phyloP scores from a whole-genome alignment of 768 basidiomycete species.

The Termitomyces sp. region DNA sequence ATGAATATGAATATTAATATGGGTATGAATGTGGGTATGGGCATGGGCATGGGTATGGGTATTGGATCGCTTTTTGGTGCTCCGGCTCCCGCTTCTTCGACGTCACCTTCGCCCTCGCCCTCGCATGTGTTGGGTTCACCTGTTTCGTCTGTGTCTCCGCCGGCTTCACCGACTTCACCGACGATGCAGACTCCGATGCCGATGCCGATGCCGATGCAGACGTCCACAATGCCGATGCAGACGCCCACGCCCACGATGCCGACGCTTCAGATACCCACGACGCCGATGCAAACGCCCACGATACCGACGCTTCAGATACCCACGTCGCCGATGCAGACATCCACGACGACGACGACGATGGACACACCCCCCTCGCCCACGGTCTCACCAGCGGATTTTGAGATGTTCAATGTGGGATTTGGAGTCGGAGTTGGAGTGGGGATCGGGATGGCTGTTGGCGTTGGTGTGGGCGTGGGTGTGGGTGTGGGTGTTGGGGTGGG shows the following conservation, averaged over 20 bases:
- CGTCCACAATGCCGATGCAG: too few relatives aligned
- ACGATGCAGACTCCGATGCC: too few relatives aligned
- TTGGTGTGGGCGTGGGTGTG: not conserved
- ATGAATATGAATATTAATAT: conserved; percentile 11
- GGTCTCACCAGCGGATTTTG: conserved; percentile 3
- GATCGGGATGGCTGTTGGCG: not conserved
- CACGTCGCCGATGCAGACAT: not conserved
- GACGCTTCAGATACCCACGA: not conserved
- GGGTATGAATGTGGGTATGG: not conserved
- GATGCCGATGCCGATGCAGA: too few relatives aligned
- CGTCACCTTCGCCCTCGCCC: not conserved
- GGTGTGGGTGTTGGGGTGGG: conserved; percentile 1
- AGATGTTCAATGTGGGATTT: conserved; percentile 13
- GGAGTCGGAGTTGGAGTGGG: conserved; percentile 7
- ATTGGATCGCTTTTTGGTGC: not conserved
- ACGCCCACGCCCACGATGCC: not conserved
- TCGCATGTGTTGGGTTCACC: not conserved
- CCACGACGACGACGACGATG: not conserved
- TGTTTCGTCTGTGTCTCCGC: not conserved
- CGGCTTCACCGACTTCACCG: not conserved
- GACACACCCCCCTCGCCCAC: not conserved
- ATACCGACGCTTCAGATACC: not conserved
- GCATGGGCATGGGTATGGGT: not conserved
- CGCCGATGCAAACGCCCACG: not conserved
- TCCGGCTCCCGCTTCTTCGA: not conserved